Base-by-base conservation (phyloP, 2,329 filamentous ascomycete species). In the Aphanocladium album region DNA sequence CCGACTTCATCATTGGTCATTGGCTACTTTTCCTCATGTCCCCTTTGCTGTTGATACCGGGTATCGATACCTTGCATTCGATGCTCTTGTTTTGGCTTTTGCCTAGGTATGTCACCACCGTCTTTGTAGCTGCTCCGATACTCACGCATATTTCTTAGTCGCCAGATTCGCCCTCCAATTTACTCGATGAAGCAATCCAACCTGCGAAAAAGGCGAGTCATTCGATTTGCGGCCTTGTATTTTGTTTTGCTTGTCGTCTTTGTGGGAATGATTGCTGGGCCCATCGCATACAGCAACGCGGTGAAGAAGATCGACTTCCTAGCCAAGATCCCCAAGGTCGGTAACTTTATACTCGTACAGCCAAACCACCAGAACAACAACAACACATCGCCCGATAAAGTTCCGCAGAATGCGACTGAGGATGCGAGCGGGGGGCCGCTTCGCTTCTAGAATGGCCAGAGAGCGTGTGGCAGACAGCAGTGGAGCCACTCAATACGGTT, bases 101-200 rank as follows among this genome's bases (percentile, higher is more conserved):
- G 64, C 95, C 95, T 65, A 98, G 93, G 93, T 97, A 93, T 72
- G 89, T 88, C 5, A 17, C 19, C 14, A 12, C 25, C 3, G 1
- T 35, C 11, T 25, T 43, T 27, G 16, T 33, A 9, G 9, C 9
- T n/a, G 5, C 4, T 1, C 27, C 23, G 19, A 21, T 39, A 57
- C 67, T 71, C 63, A 71, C 46, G 17, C 33, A 35, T 35, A n/a
- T n/a, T 3, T 2, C 5, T 4, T 47, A 97, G 95, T 75, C 93
- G 93, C 67, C 95, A 99, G 89, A 99, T 99, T 64, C 91, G 95
- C 60, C 93, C 95, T 64, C 95, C 95, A 0, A 99, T 99, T 72
- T 99, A 99, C 79, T 97, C 95, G 1, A 85, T 97, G 79, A 99
- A 99, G 82, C 95, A 99, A 78, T 96, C 93, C 12, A 98, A 97